These are phyloP conservation scores for Pseudocercospora crystallina DNA, from an alignment of 2,329 filamentous ascomycete species.

Conservation along the genomic window DNA sequence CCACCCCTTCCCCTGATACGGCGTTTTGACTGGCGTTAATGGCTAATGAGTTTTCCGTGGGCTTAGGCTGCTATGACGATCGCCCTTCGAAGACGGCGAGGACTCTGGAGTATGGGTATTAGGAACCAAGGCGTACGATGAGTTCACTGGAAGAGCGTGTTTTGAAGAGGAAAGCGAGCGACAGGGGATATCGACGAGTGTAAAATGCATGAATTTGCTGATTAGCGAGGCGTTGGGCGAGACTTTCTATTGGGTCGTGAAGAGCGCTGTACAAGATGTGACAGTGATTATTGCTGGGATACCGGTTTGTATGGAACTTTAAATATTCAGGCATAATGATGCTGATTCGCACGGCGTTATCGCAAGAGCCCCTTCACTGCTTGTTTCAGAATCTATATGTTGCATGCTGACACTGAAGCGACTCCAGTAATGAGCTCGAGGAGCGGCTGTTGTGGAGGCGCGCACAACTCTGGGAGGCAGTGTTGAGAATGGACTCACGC, in stretches of 20 bases:
- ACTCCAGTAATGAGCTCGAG: too few species aligned
- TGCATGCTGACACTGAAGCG: too few species aligned
- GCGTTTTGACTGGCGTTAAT: not conserved
- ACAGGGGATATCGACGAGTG: not conserved
- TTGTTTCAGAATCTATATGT: too few species aligned
- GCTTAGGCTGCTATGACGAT: not conserved
- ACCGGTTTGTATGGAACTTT: too few species aligned
- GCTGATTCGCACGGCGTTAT: too few species aligned
- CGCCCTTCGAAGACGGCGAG: not conserved
- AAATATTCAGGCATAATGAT: too few species aligned
- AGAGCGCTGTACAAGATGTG: not conserved
- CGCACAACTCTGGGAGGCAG: too few species aligned
- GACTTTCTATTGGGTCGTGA: not conserved
- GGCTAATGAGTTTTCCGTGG: conserved; percentile 3
- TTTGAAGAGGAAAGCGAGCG: not conserved
- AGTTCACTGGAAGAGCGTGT: not conserved
- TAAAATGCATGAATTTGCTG: not conserved
- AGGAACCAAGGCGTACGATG: not conserved
- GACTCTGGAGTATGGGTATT: not conserved
- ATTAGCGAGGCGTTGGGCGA: conserved; percentile 1
- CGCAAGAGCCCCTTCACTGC: too few species aligned
- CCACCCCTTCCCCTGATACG: not conserved
- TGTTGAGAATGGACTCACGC: too few species aligned
- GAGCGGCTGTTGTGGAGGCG: too few species aligned
- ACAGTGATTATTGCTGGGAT: too few species aligned